These are phyloP conservation scores for Echeveria elegans DNA, from an alignment of 164 flowering plant species.

Conservation along the genomic window DNA sequence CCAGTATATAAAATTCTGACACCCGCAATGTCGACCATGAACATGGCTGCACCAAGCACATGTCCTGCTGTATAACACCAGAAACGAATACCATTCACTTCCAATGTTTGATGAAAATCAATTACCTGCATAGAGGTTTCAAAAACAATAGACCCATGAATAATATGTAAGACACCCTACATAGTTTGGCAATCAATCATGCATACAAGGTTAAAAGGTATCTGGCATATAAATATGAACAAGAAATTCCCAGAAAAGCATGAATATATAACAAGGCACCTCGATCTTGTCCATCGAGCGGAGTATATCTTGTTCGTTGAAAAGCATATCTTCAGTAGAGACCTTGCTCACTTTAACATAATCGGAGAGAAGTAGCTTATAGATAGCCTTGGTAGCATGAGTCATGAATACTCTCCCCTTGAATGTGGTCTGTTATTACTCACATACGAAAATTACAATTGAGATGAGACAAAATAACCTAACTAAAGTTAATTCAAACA, in stretches of 20 bases:
- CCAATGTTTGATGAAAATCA: constrained; percentile 94
- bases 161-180: background rate
- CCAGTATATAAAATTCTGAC: constrained; percentile 94
- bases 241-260: background rate
- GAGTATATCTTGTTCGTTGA: constrained; percentile 67
- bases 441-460: background rate
- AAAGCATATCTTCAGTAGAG: constrained; percentile 86
- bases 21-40: constrained; percentile 99
- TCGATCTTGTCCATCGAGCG: constrained; percentile 95
- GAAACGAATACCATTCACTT: constrained; percentile 88
- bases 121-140: constrained; percentile 52
- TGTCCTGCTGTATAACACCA: constrained; percentile 99
- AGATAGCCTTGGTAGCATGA: constrained; percentile 22
- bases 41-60: constrained; percentile 99
- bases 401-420: constrained; percentile 85
- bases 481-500: background rate
- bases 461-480: background rate
- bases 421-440: constrained; percentile 64
- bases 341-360: constrained; percentile 78
- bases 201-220: background rate
- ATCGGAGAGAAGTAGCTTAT: constrained; percentile 21
- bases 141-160: background rate
- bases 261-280: constrained; percentile 27
- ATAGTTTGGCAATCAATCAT: background rate
- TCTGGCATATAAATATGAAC: background rate